A percentile compares a stretch with the other conserved stretches of the same genome.
Conservation (phyloP, 495 filamentous ascomycete genomes). For the Penicillium pancosmium region DNA sequence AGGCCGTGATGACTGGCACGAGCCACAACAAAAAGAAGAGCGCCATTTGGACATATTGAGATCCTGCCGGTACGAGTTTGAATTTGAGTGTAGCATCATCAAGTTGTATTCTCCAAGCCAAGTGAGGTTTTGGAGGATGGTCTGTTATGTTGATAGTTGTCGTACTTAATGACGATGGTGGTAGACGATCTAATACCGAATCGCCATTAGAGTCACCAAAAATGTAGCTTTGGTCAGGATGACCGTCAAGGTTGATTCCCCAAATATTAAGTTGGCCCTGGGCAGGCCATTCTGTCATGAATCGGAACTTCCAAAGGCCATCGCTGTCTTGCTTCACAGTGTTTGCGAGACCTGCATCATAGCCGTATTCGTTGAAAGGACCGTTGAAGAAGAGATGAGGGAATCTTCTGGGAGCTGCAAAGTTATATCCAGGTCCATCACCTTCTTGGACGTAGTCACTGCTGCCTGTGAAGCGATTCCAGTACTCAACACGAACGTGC, state of each 20-base stretch:
- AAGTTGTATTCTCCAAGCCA: slow-evolving; percentile 58
- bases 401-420: slow-evolving; percentile 48
- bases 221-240: slow-evolving; percentile 61
- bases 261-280: slow-evolving; percentile 68
- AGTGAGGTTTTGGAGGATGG: slow-evolving; percentile 54
- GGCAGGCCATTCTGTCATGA: slow-evolving; percentile 67
- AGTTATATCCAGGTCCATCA: slow-evolving; percentile 49
- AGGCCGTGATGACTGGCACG: slow-evolving; percentile 55
- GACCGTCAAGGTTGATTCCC: slow-evolving; percentile 68
- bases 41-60: slow-evolving; percentile 57
- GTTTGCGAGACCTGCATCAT: slow-evolving; percentile 63
- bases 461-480: slow-evolving; percentile 64
- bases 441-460: slow-evolving; percentile 66
- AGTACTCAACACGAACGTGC: slow-evolving; percentile 71
- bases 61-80: slow-evolving; percentile 56
- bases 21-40: slow-evolving; percentile 61
- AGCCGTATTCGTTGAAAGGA: slow-evolving; percentile 69
- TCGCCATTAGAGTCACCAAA: slow-evolving; percentile 66
- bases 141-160: slow-evolving; percentile 64
- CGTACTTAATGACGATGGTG: slow-evolving; percentile 59
- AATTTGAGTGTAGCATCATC: slow-evolving; percentile 60
- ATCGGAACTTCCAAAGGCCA: slow-evolving; percentile 62
- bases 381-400: slow-evolving; percentile 70
- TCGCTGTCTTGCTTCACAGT: slow-evolving; percentile 54
- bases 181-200: slow-evolving; percentile 63